Conservation (phyloP, 148 eudicot genomes). For the Vaccinium myrtillus region DNA sequence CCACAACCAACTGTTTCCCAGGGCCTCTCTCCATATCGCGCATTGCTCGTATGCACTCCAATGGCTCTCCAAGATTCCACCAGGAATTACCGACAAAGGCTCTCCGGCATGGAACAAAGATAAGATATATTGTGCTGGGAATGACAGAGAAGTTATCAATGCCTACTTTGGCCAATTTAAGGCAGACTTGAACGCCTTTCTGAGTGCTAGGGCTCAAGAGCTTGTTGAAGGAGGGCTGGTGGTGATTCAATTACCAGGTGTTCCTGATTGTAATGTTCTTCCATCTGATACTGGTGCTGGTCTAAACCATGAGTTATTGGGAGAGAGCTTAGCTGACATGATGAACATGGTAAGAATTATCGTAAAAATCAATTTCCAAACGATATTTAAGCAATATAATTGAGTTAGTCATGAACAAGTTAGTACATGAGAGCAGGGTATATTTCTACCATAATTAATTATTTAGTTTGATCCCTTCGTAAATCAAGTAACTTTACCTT, state of each 20-base stretch:
- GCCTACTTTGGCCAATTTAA: slow-evolving; percentile 26
- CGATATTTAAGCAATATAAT: too few relatives aligned
- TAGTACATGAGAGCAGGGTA: too few relatives aligned
- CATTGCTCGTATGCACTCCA: slow-evolving; percentile 21
- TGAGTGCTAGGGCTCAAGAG: slow-evolving; percentile 22
- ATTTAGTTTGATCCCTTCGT: too few relatives aligned
- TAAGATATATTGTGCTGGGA: neutral
- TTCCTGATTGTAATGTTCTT: neutral
- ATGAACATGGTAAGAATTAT: neutral
- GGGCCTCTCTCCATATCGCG: slow-evolving; percentile 15
- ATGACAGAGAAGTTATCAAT: slow-evolving; percentile 12
- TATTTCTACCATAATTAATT: too few relatives aligned
- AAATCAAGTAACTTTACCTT: too few relatives aligned
- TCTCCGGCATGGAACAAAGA: slow-evolving; percentile 28
- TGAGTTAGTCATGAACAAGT: too few relatives aligned
- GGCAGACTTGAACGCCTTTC: slow-evolving; percentile 16
- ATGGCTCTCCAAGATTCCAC: slow-evolving; percentile 26
- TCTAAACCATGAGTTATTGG: neutral
- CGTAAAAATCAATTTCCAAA: too few relatives aligned
- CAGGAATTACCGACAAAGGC: neutral
- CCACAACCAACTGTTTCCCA: slow-evolving; percentile 20
- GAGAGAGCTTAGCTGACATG: neutral
- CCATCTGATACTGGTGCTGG: neutral
- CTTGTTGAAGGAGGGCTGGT: slow-evolving; percentile 26
- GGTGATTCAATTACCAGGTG: neutral